Evolutionary conservation across 768 basidiomycete genomes (phyloP).

Genomic region (Austroboletus eburneus): DNA sequence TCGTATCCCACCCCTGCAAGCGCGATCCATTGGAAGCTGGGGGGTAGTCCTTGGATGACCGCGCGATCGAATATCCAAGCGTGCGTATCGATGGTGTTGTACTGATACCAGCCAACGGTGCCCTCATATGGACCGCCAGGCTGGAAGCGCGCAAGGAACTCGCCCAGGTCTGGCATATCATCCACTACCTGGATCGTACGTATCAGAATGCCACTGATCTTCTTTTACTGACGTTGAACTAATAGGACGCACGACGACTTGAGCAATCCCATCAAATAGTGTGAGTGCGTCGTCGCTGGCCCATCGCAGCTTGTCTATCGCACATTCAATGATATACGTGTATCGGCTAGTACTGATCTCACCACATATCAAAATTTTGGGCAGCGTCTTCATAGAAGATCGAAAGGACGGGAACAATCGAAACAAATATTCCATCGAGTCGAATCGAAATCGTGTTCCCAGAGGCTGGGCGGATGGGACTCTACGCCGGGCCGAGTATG

Average conservation of each 20-base stretch:
- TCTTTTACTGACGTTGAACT: too few species aligned
- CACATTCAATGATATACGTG: too few species aligned
- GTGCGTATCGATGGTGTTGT: conserved; percentile 39
- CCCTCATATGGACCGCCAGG: conserved; percentile 45
- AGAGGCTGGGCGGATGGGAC: too few species aligned
- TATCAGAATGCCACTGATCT: neutral
- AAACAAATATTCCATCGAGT: too few species aligned
- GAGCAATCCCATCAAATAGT: conserved; percentile 63
- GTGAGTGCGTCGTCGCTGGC: too few species aligned
- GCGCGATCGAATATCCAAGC: conserved; percentile 49
- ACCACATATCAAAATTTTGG: too few species aligned
- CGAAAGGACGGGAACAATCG: too few species aligned
- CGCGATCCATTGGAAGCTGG: conserved; percentile 73
- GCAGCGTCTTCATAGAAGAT: too few species aligned
- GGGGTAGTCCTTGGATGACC: conserved; percentile 56
- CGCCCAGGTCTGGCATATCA: conserved; percentile 39
- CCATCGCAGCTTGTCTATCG: too few species aligned
- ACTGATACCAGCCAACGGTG: conserved; percentile 48
- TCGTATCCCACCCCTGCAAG: conserved; percentile 91
- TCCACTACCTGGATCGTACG: conserved; percentile 29
- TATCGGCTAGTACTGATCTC: too few species aligned
- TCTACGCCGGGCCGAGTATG: too few species aligned
- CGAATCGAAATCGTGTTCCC: too few species aligned
- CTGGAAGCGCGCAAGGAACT: conserved; percentile 43
- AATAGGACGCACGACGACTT: conserved; percentile 63